Conservation (phyloP, 805 yeast genomes). For the Yarrowia yakushimensis region DNA sequence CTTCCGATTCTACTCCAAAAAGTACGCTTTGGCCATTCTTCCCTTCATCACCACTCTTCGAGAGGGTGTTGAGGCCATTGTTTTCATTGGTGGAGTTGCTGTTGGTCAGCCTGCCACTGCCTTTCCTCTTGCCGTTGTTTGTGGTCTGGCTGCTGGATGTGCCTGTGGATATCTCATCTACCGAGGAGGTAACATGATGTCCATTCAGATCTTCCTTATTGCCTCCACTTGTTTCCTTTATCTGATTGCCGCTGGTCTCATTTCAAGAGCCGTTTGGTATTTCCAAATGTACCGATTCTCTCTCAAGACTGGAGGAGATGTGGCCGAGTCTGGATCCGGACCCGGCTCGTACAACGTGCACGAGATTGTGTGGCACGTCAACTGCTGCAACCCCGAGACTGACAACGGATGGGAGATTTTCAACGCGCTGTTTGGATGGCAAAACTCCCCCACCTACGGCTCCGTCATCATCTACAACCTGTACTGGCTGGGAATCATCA, state of each 20-base stretch:
- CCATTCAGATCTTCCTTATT: conserved; percentile 84
- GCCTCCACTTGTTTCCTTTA: conserved; percentile 85
- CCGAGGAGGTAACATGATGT: conserved; percentile 74
- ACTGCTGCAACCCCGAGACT: conserved; percentile 91
- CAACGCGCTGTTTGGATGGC: conserved; percentile 95
- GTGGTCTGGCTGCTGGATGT: conserved; percentile 79
- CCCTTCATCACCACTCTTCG: conserved; percentile 89
- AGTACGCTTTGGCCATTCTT: conserved; percentile 82
- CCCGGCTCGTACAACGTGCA: conserved; percentile 89
- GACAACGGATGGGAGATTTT: conserved; percentile 97
- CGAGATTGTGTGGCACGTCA: conserved; percentile 88
- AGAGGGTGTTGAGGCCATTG: conserved; percentile 97
- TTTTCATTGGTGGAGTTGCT: conserved; percentile 95
- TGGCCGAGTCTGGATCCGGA: conserved; percentile 87
- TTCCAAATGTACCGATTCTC: conserved; percentile 69
- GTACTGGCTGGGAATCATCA: conserved; percentile 75
- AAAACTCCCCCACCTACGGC: conserved; percentile 91
- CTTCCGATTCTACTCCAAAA: conserved; percentile 34
- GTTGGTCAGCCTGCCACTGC: conserved; percentile 61
- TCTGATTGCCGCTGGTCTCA: conserved; percentile 86
- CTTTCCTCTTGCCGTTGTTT: conserved; percentile 89
- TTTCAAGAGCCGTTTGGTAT: conserved; percentile 90
- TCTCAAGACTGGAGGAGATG: conserved; percentile 83
- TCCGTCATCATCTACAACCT: conserved; percentile 83
- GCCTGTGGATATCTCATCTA: conserved; percentile 67